Evolutionary conservation across 2,329 filamentous ascomycete species (phyloP), one percentile per base, ranked within the genome.

Genomic region (Cladophialophora yegresii): DNA sequence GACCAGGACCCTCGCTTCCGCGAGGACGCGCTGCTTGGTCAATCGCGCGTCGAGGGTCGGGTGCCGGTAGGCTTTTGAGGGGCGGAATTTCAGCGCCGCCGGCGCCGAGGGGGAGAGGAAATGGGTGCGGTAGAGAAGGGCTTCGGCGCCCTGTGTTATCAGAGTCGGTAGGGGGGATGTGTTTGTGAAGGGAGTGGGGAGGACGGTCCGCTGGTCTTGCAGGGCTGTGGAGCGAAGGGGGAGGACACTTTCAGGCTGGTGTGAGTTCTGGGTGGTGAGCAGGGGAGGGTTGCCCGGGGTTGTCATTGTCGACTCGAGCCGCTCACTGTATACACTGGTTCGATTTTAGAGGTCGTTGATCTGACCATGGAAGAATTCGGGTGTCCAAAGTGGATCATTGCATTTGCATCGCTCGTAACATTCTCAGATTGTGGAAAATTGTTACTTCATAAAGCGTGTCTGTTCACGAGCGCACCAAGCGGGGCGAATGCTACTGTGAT

Each of bases 131-230:
- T 96, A 98, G 74, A 99, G 86, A 69, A 93, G 91, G 65, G 91
- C 93, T 85, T 99, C 95, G 75, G 95, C 95, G 79, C 95, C 95
- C 83, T 98, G 95, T 63, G 91, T 89, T 71, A 98, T 86, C 73
- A 96, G 89, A 55, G 75, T 77, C 68, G 91, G 87, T 55, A 85
- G 77, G 71, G 85, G 81, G 67, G 84, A 80, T 75, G 85, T 84
- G 79, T 86, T 80, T 64, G 82, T 81, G 77, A 92, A 89, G 70
- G 89, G 84, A 36, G 81, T 77, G 43, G 89, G 89, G 67, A 91
- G 87, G 70, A n/a, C 40, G 40, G n/a, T 13, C n/a, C 12, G 40
- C 40, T 12, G 40, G 3, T 43, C 40, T 43, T 43, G 40, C n/a
- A 43, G 12, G 10, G 40, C 26, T 28, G 26, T 6, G 26, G 26